A percentile compares a stretch with the other conserved stretches of the same genome.
Evolutionary conservation across 2,329 filamentous ascomycete genomes (phyloP).

Genomic region (Tricladium varicosporioides): DNA sequence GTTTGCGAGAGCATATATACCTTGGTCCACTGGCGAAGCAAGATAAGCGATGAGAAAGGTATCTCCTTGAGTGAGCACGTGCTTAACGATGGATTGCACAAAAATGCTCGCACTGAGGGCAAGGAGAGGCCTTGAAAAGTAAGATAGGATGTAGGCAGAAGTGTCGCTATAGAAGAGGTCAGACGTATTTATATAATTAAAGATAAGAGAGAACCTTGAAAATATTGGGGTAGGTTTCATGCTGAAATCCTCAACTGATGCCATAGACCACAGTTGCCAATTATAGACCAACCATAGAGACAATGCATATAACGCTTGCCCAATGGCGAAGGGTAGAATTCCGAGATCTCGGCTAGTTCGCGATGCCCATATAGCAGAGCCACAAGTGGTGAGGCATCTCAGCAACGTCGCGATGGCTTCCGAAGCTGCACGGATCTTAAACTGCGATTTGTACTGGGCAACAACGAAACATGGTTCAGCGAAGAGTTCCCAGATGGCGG

Average conservation of each 20-base stretch:
- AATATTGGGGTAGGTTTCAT: slow-evolving; percentile 52
- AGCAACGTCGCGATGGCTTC: slow-evolving; percentile 80
- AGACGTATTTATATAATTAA: background rate
- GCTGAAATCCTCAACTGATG: slow-evolving; percentile 62
- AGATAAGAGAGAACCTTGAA: slow-evolving; percentile 24
- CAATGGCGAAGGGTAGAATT: slow-evolving; percentile 83
- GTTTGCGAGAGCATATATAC: slow-evolving; percentile 86
- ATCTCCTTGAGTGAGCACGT: slow-evolving; percentile 91
- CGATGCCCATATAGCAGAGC: slow-evolving; percentile 63
- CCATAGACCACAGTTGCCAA: slow-evolving; percentile 55
- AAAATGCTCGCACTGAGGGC: slow-evolving; percentile 78
- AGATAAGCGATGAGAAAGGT: slow-evolving; percentile 81
- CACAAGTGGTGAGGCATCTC: slow-evolving; percentile 75
- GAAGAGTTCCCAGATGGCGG: slow-evolving; percentile 69
- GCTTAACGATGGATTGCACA: slow-evolving; percentile 85
- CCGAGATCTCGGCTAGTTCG: slow-evolving; percentile 56
- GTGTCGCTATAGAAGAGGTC: slow-evolving; percentile 15
- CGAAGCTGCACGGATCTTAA: slow-evolving; percentile 75
- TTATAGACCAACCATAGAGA: slow-evolving; percentile 70
- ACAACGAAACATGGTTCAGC: slow-evolving; percentile 89
- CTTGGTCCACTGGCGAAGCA: slow-evolving; percentile 76
- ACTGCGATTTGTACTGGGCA: slow-evolving; percentile 77
- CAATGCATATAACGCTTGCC: slow-evolving; percentile 74
- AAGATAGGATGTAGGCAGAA: slow-evolving; percentile 26
- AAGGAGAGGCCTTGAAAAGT: slow-evolving; percentile 68